A percentile compares a stretch with the other conserved stretches of the same genome.
Conservation (phyloP, 495 filamentous ascomycete species). For the Podospora pseudopauciseta region DNA sequence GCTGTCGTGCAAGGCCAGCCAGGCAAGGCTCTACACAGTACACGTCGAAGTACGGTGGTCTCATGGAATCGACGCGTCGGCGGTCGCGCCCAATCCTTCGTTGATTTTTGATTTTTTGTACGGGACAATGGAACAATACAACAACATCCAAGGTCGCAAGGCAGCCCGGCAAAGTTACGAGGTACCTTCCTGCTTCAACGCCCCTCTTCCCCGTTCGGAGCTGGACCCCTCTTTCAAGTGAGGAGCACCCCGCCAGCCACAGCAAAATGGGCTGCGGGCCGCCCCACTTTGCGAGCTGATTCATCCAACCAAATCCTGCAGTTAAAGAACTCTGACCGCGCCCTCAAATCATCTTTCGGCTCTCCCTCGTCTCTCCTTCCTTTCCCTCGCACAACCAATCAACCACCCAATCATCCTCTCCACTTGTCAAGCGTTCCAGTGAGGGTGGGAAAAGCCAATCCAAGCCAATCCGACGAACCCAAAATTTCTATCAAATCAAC, state of each 20-base stretch:
- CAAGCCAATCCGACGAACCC: constrained; percentile 20
- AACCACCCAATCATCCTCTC: constrained; percentile 35
- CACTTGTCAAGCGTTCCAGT: constrained; percentile 27
- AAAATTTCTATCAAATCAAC: constrained; percentile 39
- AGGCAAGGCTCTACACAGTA: too few species aligned
- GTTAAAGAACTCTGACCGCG: constrained; percentile 36
- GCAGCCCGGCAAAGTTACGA: constrained; percentile 13
- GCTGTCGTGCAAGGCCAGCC: constrained; percentile 1
- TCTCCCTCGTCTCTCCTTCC: constrained; percentile 39
- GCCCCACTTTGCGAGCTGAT: constrained; percentile 35
- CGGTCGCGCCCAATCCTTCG: constrained; percentile 1
- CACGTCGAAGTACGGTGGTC: neutral
- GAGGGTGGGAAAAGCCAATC: constrained; percentile 24
- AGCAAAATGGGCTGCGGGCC: constrained; percentile 10
- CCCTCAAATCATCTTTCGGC: constrained; percentile 43
- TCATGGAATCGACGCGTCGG: neutral
- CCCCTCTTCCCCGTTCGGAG: constrained; percentile 17
- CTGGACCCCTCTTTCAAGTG: constrained; percentile 21
- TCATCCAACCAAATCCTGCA: constrained; percentile 42
- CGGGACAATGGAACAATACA: neutral
- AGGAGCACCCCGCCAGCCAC: constrained; percentile 29
- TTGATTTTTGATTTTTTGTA: neutral
- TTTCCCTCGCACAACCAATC: constrained; percentile 44
- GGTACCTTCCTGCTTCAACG: constrained; percentile 19
- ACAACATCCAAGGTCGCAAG: constrained; percentile 8